These are phyloP conservation scores for Xylaria longipes DNA, from an alignment of 495 filamentous ascomycete species.

Conservation along the genomic window DNA sequence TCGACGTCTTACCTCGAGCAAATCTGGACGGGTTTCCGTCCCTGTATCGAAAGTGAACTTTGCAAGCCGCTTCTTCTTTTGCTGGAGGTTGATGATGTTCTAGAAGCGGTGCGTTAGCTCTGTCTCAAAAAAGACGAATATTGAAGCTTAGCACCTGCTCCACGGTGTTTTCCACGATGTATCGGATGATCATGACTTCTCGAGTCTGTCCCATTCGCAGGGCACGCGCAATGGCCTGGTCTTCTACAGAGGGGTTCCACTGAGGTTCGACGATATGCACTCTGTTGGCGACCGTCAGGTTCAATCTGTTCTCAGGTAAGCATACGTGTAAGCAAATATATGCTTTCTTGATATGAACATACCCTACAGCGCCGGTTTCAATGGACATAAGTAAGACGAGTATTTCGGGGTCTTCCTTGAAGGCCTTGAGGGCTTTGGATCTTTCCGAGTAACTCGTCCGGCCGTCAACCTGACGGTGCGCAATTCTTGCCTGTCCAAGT, in stretches of 20 bases:
- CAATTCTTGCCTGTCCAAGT: not conserved
- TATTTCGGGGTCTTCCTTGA: constrained; percentile 34
- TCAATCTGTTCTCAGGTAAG: constrained; percentile 43
- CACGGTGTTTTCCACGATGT: constrained; percentile 53
- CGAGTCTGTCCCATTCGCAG: constrained; percentile 55
- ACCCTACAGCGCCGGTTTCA: constrained; percentile 60
- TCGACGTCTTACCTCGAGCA: not conserved
- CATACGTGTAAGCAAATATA: not conserved
- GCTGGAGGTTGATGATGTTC: constrained; percentile 29
- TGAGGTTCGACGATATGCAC: constrained; percentile 61
- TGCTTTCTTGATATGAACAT: constrained; percentile 8
- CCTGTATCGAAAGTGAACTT: constrained; percentile 28
- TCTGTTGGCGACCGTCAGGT: constrained; percentile 53
- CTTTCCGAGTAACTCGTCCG: constrained; percentile 31
- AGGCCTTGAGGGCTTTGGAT: constrained; percentile 42
- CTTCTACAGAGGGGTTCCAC: constrained; percentile 63
- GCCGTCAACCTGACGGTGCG: not conserved
- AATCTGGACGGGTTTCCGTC: not conserved
- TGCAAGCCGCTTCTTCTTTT: constrained; percentile 27
- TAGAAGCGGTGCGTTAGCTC: not conserved
- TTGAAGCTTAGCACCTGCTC: constrained; percentile 49
- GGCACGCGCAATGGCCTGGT: constrained; percentile 57
- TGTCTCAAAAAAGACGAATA: not conserved
- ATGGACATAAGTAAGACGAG: constrained; percentile 59
- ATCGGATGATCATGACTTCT: constrained; percentile 51